Conservation (phyloP, 805 yeast genomes). For the Diddensiella santjacobensis region DNA sequence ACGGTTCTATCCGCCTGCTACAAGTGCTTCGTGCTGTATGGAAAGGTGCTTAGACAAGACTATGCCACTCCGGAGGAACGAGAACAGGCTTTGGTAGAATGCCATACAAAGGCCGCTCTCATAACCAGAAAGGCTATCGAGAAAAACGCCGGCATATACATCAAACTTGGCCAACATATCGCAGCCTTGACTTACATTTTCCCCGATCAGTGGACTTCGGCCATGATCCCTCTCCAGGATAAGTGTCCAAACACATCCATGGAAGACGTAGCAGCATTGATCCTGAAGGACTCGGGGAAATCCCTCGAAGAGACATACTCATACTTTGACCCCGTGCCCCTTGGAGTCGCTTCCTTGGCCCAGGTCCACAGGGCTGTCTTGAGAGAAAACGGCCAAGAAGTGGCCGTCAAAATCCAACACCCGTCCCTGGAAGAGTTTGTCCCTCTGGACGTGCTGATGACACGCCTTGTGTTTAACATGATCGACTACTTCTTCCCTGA, state of each 20-base stretch:
- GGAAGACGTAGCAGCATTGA: conserved; percentile 65
- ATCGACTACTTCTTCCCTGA: conserved; percentile 85
- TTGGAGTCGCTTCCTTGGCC: conserved; percentile 94
- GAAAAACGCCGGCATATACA: conserved; percentile 86
- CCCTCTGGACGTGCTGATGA: conserved; percentile 81
- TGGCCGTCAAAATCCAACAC: conserved; percentile 94
- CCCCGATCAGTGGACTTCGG: conserved; percentile 91
- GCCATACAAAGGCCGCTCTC: conserved; percentile 73
- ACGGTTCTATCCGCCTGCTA: conserved; percentile 50
- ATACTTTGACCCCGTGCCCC: conserved; percentile 66
- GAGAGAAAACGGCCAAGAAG: conserved; percentile 56
- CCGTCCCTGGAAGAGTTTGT: conserved; percentile 84
- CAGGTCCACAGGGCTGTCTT: conserved; percentile 85
- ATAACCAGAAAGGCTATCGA: conserved; percentile 78
- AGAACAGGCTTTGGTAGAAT: conserved; percentile 49
- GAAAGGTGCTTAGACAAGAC: conserved; percentile 46
- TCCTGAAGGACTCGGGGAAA: conserved; percentile 60
- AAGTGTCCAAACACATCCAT: conserved; percentile 77
- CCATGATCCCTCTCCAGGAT: conserved; percentile 91
- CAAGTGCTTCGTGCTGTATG: conserved; percentile 69
- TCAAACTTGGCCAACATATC: conserved; percentile 92
- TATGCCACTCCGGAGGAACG: conserved; percentile 46
- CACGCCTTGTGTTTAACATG: conserved; percentile 67
- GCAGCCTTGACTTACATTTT: conserved; percentile 87
- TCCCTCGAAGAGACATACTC: conserved; percentile 59